Evolutionary conservation across 2,329 filamentous ascomycete genomes (phyloP).

Genomic region (Botrytis paeoniae): DNA sequence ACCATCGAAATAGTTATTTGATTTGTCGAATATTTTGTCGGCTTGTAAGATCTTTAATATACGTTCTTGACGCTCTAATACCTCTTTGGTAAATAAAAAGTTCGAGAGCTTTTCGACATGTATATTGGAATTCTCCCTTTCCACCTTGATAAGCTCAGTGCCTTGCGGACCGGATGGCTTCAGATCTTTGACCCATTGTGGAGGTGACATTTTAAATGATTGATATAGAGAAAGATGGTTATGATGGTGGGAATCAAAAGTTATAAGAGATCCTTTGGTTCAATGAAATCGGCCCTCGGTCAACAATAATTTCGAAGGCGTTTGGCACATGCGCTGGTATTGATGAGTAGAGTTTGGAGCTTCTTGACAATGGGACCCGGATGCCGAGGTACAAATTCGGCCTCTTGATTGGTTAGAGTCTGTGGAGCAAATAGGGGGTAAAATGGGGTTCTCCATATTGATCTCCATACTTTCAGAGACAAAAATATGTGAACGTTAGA

Average conservation of each 20-base stretch:
- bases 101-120: constrained; percentile 64
- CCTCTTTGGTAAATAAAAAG: constrained; percentile 66
- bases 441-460: constrained; percentile 6
- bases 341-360: neutral
- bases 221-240: neutral
- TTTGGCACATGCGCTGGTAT: neutral
- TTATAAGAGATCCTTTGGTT: constrained; percentile 1
- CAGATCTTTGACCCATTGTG: constrained; percentile 63
- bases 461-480: neutral
- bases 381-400: constrained; percentile 11
- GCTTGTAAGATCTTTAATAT: constrained; percentile 63
- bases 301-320: constrained; percentile 3
- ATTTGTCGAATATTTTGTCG: constrained; percentile 74
- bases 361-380: neutral
- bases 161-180: constrained; percentile 66
- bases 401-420: neutral
- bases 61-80: constrained; percentile 56
- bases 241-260: neutral
- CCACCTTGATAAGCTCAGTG: constrained; percentile 63
- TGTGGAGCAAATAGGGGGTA: constrained; percentile 5
- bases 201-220: constrained; percentile 34
- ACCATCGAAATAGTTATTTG: constrained; percentile 72
- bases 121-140: constrained; percentile 65
- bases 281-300: constrained; percentile 25
- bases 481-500: neutral